Conservation (phyloP, 805 yeast species). For the Metschnikowia colocasiae region DNA sequence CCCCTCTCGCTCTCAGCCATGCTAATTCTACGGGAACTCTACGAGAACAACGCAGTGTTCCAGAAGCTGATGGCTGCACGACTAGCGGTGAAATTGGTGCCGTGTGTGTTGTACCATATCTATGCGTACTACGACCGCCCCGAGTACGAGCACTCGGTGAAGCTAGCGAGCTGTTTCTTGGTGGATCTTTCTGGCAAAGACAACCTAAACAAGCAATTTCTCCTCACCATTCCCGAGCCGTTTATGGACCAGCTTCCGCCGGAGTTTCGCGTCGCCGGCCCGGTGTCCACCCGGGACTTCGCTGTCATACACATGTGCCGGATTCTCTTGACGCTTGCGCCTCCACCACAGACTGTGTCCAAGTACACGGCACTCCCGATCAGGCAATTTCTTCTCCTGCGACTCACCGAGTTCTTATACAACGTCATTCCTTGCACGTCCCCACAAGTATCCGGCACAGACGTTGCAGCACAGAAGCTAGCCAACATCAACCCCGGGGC, state of each 20-base stretch:
- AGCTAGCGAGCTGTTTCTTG: constrained; percentile 50
- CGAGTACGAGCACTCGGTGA: constrained; percentile 40
- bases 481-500: constrained; percentile 34
- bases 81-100: constrained; percentile 50
- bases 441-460: constrained; percentile 9
- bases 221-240: constrained; percentile 42
- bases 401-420: constrained; percentile 57
- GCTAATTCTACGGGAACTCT: constrained; percentile 69
- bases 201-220: constrained; percentile 34
- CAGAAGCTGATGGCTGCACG: constrained; percentile 36
- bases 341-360: constrained; percentile 15
- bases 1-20: constrained; percentile 57
- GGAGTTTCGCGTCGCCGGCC: constrained; percentile 43
- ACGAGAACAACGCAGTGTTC: constrained; percentile 66
- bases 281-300: constrained; percentile 61
- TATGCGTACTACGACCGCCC: constrained; percentile 42
- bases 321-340: constrained; percentile 19
- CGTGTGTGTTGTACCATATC: constrained; percentile 56
- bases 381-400: constrained; percentile 35
- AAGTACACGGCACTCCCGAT: constrained; percentile 11
- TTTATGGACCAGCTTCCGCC: constrained; percentile 53
- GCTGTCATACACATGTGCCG: constrained; percentile 49
- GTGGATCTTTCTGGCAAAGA: constrained; percentile 47
- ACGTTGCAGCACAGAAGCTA: constrained; percentile 23
- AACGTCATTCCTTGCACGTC: constrained; percentile 48